Percentiles rank a stretch among this genome's conserved stretches.
These are phyloP conservation scores for Blastobotrys raffinosifermentans DNA, from an alignment of 1,139 yeast species.

Conservation along the genomic window DNA sequence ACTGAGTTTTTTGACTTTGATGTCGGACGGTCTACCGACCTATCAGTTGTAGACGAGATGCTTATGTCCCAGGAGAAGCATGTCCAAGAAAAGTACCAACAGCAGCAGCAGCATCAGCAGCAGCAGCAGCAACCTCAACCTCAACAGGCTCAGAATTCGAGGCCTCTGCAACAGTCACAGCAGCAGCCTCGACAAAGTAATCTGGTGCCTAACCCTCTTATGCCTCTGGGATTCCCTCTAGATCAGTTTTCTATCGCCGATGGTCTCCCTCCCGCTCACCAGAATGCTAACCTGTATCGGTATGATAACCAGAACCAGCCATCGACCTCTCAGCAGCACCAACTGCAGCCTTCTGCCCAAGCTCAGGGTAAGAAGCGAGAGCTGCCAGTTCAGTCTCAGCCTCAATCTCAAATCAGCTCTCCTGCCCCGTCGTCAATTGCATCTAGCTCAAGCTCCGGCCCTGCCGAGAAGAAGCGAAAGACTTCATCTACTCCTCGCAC, in stretches of 20 bases:
- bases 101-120: slow-evolving; percentile 14
- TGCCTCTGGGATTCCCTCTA: slow-evolving; percentile 16
- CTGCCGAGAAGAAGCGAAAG: slow-evolving; percentile 10
- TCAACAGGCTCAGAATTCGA: slow-evolving; percentile 5
- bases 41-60: slow-evolving; percentile 37
- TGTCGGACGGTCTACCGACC: slow-evolving; percentile 38
- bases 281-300: slow-evolving; percentile 8
- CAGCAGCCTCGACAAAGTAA: background rate
- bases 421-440: background rate
- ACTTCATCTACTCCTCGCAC: slow-evolving; percentile 3
- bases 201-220: too few species aligned
- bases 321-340: slow-evolving; percentile 4
- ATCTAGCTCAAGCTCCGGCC: background rate
- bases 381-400: background rate
- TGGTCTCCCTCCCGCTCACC: slow-evolving; percentile 15
- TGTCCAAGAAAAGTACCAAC: slow-evolving; percentile 30
- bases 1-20: slow-evolving; percentile 42
- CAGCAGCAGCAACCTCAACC: slow-evolving; percentile 16
- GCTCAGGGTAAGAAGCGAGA: background rate
- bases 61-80: slow-evolving; percentile 36
- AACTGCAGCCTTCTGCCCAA: background rate
- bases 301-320: slow-evolving; percentile 1
- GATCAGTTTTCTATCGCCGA: slow-evolving; percentile 22
- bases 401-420: background rate
- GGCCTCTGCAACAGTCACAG: slow-evolving; percentile 5